phyloP scores from a whole-genome alignment of 225 moss, liverwort and hornwort species.

The Physcomitrellopsis africana region DNA sequence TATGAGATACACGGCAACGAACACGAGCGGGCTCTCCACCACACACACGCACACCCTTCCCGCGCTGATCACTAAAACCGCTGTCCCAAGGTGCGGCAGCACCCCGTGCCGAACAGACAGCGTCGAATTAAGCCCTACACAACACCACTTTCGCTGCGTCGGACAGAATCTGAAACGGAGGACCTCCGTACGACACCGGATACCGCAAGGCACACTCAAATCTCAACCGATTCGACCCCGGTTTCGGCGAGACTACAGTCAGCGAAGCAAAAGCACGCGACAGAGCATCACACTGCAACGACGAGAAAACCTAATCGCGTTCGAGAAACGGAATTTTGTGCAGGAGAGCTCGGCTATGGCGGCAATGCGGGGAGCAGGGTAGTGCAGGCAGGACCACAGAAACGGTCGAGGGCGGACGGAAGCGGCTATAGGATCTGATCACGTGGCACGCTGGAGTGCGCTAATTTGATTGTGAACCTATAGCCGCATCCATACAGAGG shows the following conservation, averaged over 20 bases:
- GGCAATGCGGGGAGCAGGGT: background rate
- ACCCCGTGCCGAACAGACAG: background rate
- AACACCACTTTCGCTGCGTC: background rate
- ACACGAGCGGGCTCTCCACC: background rate
- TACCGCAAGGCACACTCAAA: background rate
- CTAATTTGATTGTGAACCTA: slow-evolving; percentile 2
- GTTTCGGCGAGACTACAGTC: background rate
- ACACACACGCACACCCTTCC: background rate
- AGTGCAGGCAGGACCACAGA: background rate
- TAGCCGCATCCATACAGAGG: background rate
- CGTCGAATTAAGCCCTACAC: background rate
- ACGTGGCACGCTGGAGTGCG: slow-evolving; percentile 20
- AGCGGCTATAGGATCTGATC: background rate
- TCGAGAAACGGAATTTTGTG: background rate
- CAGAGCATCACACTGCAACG: background rate
- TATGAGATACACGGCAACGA: background rate
- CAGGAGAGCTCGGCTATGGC: background rate
- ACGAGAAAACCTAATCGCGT: background rate
- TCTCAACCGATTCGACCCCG: background rate
- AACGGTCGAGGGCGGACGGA: background rate
- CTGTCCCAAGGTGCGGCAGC: background rate
- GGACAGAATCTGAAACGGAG: background rate
- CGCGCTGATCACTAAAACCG: background rate
- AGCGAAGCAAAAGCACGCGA: too few species aligned
- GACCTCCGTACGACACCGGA: background rate